Conservation (phyloP, 2,329 filamentous ascomycete genomes). For the Fusarium buharicum region DNA sequence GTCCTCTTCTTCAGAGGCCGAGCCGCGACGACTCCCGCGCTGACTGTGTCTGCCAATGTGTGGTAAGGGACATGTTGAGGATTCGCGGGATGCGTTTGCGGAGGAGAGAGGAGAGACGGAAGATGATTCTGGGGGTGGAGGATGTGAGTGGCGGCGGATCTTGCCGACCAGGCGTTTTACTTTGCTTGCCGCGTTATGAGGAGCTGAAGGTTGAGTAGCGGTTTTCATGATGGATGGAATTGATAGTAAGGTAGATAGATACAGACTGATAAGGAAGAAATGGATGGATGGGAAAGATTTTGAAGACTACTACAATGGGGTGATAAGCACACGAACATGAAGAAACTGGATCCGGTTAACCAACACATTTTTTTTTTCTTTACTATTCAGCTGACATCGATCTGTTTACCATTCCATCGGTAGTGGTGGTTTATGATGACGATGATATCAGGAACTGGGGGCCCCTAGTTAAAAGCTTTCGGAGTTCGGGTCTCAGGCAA, state of each 20-base stretch:
- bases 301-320: conserved; percentile 1
- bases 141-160: conserved; percentile 35
- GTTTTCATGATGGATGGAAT: conserved; percentile 32
- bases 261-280: not conserved
- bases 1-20: conserved; percentile 28
- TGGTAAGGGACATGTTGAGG: conserved; percentile 24
- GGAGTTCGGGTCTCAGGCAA: conserved; percentile 4
- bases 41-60: conserved; percentile 29
- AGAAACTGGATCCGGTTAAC: not conserved
- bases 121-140: conserved; percentile 16
- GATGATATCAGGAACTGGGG: conserved; percentile 35
- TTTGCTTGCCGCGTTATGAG: conserved; percentile 24
- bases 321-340: conserved; percentile 6
- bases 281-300: not conserved
- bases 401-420: conserved; percentile 14
- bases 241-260: not conserved
- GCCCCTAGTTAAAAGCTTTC: not conserved
- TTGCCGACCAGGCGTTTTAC: conserved; percentile 42
- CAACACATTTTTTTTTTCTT: not conserved
- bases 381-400: conserved; percentile 6
- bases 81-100: conserved; percentile 22
- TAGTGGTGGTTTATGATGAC: conserved; percentile 20
- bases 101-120: conserved; percentile 28
- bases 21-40: conserved; percentile 21
- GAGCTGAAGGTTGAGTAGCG: conserved; percentile 21